Conservation (phyloP, 129 eudicot species). For the carrot (Daucus carota) region DNA sequence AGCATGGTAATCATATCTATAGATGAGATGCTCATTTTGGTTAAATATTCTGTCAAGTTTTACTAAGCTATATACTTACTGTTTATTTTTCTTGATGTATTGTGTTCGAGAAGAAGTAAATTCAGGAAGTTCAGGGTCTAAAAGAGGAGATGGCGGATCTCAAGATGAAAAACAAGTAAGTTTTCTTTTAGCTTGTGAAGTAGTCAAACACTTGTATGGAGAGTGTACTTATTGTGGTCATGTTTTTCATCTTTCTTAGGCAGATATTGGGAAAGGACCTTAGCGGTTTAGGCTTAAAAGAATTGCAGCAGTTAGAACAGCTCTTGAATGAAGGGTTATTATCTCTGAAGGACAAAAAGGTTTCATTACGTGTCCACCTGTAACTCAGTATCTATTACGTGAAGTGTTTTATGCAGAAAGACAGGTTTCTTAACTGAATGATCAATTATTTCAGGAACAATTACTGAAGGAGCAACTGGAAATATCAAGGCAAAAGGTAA, state of each 20-base stretch:
- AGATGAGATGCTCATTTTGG: background rate
- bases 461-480: constrained; percentile 48
- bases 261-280: constrained; percentile 57
- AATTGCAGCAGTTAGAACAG: constrained; percentile 49
- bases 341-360: constrained; percentile 67
- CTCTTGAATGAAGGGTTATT: constrained; percentile 48
- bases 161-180: constrained; percentile 50
- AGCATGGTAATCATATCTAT: background rate
- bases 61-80: background rate
- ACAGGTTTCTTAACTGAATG: background rate
- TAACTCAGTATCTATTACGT: background rate
- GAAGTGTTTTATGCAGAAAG: background rate
- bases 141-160: constrained; percentile 64
- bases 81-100: background rate
- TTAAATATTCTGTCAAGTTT: background rate
- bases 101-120: constrained; percentile 27
- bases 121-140: constrained; percentile 40
- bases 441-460: constrained; percentile 43
- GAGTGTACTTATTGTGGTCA: no score
- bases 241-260: constrained; percentile 30
- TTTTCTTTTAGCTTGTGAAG: background rate
- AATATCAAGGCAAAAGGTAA: constrained; percentile 41
- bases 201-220: background rate
- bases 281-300: constrained; percentile 34
- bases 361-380: constrained; percentile 8